Percentiles rank a stretch among this genome's conserved stretches.
phyloP scores from a whole-genome alignment of 176 grass and related monocot species.

The Oryza meridionalis region DNA sequence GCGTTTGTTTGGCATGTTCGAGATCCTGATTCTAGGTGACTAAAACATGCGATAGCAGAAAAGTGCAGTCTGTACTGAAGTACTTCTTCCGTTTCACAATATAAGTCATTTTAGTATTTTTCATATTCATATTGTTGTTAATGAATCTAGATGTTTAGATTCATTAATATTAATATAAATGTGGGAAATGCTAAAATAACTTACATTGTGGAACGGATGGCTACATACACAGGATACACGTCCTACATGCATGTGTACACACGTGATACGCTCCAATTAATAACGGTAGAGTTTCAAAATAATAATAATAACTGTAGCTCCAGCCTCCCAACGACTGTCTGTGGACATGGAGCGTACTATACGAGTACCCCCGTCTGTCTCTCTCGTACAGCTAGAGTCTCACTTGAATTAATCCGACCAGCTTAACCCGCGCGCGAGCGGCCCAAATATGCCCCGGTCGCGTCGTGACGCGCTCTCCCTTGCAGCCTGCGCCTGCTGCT shows the following conservation, averaged over 20 bases:
- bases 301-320: neutral
- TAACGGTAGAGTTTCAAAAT: neutral
- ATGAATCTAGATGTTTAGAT: too few species aligned
- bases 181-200: too few species aligned
- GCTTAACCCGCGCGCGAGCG: too few species aligned
- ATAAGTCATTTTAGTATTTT: too few species aligned
- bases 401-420: neutral
- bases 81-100: too few species aligned
- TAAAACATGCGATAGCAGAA: neutral
- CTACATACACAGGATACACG: neutral
- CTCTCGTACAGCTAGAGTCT: neutral
- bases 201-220: too few species aligned
- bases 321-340: neutral
- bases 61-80: neutral
- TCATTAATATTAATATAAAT: too few species aligned
- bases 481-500: neutral
- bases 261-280: neutral
- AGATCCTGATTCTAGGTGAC: too few species aligned
- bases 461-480: neutral
- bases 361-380: neutral
- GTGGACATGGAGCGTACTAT: neutral
- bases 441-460: constrained; percentile 2
- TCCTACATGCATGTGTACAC: neutral
- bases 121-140: too few species aligned
- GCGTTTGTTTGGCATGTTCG: too few species aligned